These are phyloP conservation scores for Boletus tylopilopsis DNA, from an alignment of 768 basidiomycete genomes.

Conservation along the genomic window DNA sequence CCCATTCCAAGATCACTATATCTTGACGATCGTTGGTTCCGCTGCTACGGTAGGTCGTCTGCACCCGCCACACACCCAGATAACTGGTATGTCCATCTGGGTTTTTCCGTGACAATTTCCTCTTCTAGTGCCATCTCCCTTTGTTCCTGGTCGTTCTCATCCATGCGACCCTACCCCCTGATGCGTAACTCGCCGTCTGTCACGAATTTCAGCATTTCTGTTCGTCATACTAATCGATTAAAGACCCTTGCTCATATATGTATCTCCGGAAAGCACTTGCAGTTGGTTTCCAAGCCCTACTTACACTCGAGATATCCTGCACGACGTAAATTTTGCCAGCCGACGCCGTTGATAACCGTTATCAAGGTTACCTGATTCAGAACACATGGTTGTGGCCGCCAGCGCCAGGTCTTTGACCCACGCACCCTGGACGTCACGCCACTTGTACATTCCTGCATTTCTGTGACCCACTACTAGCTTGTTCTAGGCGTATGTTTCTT, in stretches of 20 bases:
- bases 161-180: slow-evolving; percentile 2
- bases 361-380: slow-evolving; percentile 11
- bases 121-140: slow-evolving; percentile 1
- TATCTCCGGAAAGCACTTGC: not conserved
- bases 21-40: too few species aligned
- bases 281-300: not conserved
- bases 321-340: slow-evolving; percentile 4
- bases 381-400: not conserved
- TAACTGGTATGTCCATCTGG: not conserved
- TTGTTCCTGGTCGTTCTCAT: slow-evolving; percentile 1
- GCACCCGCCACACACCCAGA: slow-evolving; percentile 12
- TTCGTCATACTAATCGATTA: slow-evolving; percentile 1
- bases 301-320: not conserved
- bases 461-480: not conserved
- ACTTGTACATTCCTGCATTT: slow-evolving; percentile 14
- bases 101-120: slow-evolving; percentile 4
- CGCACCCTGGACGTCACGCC: slow-evolving; percentile 17
- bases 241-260: not conserved
- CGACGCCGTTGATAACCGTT: slow-evolving; percentile 10
- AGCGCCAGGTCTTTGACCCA: not conserved
- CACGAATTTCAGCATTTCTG: not conserved
- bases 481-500: slow-evolving; percentile 3
- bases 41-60: too few species aligned
- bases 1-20: not conserved
- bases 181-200: not conserved